A percentile compares a stretch with the other conserved stretches of the same genome.
These are phyloP conservation scores for Mycena galericulata DNA, from an alignment of 768 basidiomycete genomes.

Conservation along the genomic window DNA sequence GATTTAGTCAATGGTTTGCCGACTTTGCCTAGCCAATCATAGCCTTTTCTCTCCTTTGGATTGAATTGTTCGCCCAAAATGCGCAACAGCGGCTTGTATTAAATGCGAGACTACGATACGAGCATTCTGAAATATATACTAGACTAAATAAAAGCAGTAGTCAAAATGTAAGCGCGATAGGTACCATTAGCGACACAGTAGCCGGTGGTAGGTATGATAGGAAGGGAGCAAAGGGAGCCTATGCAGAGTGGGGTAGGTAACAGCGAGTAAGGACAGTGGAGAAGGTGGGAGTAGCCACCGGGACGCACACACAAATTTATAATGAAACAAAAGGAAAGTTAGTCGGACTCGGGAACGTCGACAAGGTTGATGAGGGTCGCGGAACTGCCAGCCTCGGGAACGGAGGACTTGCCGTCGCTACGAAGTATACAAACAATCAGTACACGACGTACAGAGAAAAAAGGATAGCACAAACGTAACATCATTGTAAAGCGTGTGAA, in stretches of 20 bases:
- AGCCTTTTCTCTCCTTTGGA: background rate
- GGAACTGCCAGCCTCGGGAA: slow-evolving; percentile 19
- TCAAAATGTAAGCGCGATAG: too few species aligned
- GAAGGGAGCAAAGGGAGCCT: too few species aligned
- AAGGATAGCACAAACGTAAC: background rate
- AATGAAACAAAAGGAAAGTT: background rate
- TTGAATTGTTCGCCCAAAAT: background rate
- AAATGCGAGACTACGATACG: too few species aligned
- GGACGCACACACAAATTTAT: too few species aligned
- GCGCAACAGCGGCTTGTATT: too few species aligned
- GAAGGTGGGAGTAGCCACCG: background rate
- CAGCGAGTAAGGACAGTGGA: background rate
- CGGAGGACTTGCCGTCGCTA: too few species aligned
- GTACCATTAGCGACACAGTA: too few species aligned
- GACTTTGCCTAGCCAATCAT: too few species aligned
- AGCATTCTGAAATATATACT: too few species aligned
- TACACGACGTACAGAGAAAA: background rate
- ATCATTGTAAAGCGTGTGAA: slow-evolving; percentile 13
- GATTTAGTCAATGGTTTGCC: background rate
- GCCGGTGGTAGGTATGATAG: too few species aligned
- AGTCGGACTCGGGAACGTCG: slow-evolving; percentile 16
- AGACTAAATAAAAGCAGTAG: too few species aligned
- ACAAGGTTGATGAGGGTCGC: slow-evolving; percentile 16
- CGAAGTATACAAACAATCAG: background rate
- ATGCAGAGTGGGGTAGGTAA: background rate